Percentiles rank a stretch among this genome's conserved stretches.
Evolutionary conservation across 2,329 filamentous ascomycete genomes (phyloP).

Genomic region (Sclerotinia trifoliorum): DNA sequence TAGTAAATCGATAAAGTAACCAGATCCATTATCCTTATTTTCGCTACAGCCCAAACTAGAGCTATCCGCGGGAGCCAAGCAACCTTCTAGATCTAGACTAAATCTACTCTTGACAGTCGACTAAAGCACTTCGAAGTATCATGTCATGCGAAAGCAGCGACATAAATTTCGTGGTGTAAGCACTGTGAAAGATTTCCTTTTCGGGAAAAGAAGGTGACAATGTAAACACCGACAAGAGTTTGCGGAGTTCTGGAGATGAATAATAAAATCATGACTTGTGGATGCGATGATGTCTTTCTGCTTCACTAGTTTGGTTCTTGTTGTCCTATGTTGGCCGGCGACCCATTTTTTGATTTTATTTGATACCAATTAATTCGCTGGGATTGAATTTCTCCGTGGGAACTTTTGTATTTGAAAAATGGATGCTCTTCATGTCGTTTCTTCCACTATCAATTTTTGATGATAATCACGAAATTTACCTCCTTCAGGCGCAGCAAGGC

Average conservation of each 20-base stretch:
- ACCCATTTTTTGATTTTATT: not conserved
- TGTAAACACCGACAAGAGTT: not conserved
- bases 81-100: not conserved
- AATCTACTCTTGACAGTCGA: not conserved
- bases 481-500: not conserved
- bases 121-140: not conserved
- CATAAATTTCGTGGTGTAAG: not conserved
- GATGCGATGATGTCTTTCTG: not conserved
- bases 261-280: not conserved
- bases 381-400: not conserved
- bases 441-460: not conserved
- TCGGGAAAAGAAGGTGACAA: not conserved
- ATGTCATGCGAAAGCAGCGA: not conserved
- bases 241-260: not conserved
- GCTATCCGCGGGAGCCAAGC: not conserved
- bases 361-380: not conserved
- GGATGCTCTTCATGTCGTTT: not conserved
- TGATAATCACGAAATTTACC: not conserved
- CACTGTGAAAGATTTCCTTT: not conserved
- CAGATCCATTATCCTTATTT: not conserved
- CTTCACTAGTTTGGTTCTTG: constrained; percentile 2
- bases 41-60: not conserved
- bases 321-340: not conserved
- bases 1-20: not conserved
- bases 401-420: not conserved